Evolutionary conservation across 2,329 filamentous ascomycete genomes (phyloP), one percentile per base, ranked within the genome.

Genomic region (Xylariomycetidae sp.): DNA sequence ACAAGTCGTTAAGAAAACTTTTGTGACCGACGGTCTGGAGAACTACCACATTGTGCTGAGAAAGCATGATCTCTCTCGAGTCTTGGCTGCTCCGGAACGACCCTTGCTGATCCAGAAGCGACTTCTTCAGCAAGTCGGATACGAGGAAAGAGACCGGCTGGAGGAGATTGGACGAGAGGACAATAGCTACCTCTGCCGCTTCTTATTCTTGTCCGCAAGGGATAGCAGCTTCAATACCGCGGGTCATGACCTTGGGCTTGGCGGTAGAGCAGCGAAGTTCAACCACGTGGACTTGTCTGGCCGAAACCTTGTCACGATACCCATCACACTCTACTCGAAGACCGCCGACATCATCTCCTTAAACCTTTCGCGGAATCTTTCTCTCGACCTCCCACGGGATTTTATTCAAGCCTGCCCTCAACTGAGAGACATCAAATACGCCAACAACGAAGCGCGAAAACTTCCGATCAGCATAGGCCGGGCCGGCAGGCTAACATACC

Each of bases 11-110:
- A 93, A 92, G 64, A 96, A 96, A 65, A 93, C 90, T 3, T 92
- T 92, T 48, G 72, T 95, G 22, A 84, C 88, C 37, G 90, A 95
- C 48, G 85, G 87, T 43, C 64, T 94, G 37, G 85, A 92, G 50
- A 95, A 95, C 47, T 98, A 95, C 58, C 86, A 95, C 56, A 93
- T 98, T 39, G 83, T 96, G 25, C 76, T 98, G 68, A 86, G 84
- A 49, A 95, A 93, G 62, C 89, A 95, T 56, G 87, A 93, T 48
- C 74, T 93, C 15, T 83, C 87, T 13, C 77, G 89, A 28, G 85
- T 95, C 38, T 71, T 98, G 10, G 75, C 79, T 31, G 73, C 79
- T 4, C 72, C 73, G 10, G 92, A 98, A 60, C 76, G 86, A 27
- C 92, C 92, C 1, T 71, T 96, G 22, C 70, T 92, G 16, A 87